Evolutionary conservation across 331 rosid genomes (phyloP).

Genomic region (Quercus lobata): DNA sequence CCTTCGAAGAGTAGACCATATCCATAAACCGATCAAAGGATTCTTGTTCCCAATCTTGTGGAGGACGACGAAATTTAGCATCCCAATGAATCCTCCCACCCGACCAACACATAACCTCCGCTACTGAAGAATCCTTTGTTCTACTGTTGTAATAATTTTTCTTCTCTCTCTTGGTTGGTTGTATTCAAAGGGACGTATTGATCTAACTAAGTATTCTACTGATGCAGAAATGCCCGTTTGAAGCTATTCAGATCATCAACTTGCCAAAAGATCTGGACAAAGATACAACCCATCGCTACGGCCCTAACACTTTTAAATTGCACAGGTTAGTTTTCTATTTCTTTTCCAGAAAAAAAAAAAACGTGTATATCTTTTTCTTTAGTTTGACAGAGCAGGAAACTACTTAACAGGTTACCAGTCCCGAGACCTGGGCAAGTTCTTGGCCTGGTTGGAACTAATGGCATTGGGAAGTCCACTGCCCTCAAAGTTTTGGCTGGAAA

Average conservation of each 20-base stretch:
- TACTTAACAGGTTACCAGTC: conserved; percentile 73
- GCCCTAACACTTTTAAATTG: conserved; percentile 90
- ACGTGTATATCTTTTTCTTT: conserved; percentile 1
- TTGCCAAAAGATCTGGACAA: conserved; percentile 86
- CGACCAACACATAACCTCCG: too few species aligned
- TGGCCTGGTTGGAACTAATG: conserved; percentile 95
- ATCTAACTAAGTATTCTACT: conserved; percentile 10
- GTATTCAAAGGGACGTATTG: neutral
- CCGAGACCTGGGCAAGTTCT: conserved; percentile 99
- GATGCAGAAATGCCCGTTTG: conserved; percentile 95
- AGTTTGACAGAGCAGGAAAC: conserved; percentile 7
- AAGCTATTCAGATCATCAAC: conserved; percentile 94
- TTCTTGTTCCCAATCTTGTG: too few species aligned
- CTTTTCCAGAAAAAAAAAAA: neutral
- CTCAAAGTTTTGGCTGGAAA: conserved; percentile 97
- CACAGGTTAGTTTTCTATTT: conserved; percentile 57
- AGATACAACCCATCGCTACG: conserved; percentile 95
- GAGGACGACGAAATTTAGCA: too few species aligned
- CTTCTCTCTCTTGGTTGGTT: neutral
- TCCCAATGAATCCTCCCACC: too few species aligned
- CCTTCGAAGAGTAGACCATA: too few species aligned
- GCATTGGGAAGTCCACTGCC: conserved; percentile 97
- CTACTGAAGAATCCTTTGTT: too few species aligned
- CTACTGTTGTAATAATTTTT: neutral
- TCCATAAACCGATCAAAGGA: too few species aligned